Base-by-base conservation (phyloP, 495 filamentous ascomycete species). In the Penicillium diatomitis region DNA sequence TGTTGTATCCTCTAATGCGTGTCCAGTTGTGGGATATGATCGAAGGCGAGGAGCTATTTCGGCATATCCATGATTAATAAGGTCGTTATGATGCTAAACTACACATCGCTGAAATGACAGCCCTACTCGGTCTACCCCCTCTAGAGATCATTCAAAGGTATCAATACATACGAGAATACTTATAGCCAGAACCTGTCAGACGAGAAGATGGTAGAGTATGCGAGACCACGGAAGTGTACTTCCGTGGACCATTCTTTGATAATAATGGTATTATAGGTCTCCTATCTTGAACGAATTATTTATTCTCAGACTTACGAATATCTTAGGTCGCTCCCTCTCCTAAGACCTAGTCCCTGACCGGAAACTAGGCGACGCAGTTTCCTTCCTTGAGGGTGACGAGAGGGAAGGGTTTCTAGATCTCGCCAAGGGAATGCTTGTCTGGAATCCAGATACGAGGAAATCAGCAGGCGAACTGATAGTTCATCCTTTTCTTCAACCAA, bases 21-120 rank as follows among this genome's bases (percentile, higher is more conserved):
- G 34, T 44, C 27, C 47, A 78, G 75, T 53, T 76, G 29, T 78
- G 70, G 74, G 68, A 77, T 61, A 54, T 79, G 6, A 69, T 76
- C 42, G 65, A 78, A 65, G 69, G 66, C 32, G 61, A 64, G 45
- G 61, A 73, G 43, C 57, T 79, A 41, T 79, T 77, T 49, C 48
- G 38, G 27, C 68, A 73, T 50, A 54, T 62, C 33, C 40, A 64
- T 57, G 51, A 62, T 60, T 30, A 58, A 44, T 51, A 54, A 51
- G 52, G 64, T 46, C 44, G 46, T 41, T 73, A 64, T 45, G 57
- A 65, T 55, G 60, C 70, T 45, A 57, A 58, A 44, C 50, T 67
- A 27, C 72, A 76, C 54, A 54, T 77, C 5, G 69, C 69, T 7
- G 66, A 72, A 52, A 70, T 79, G 42, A 65, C 75, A 48, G 67